Conservation (phyloP, 768 basidiomycete genomes). For the Boletus reticulatus region DNA sequence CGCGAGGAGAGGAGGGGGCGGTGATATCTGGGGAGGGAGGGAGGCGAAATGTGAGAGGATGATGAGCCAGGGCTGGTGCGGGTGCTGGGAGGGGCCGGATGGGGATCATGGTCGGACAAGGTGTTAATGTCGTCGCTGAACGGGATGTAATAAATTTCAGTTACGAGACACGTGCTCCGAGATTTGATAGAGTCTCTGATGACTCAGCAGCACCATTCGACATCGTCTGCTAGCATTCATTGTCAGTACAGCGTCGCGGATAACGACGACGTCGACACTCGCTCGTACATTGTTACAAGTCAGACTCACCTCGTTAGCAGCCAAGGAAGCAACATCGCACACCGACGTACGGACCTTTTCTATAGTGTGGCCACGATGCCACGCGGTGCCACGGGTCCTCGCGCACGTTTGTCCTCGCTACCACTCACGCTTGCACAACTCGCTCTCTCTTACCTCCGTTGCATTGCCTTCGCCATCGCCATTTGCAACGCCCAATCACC, state of each 20-base stretch:
- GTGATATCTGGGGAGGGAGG: constrained; percentile 4
- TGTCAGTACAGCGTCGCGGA: constrained; percentile 3
- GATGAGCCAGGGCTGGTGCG: background rate
- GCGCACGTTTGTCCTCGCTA: constrained; percentile 34
- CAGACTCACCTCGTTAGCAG: constrained; percentile 18
- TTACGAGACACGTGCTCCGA: constrained; percentile 36
- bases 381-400: constrained; percentile 34
- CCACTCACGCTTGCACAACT: constrained; percentile 9
- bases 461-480: constrained; percentile 8
- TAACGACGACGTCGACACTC: constrained; percentile 10
- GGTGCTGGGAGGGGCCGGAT: background rate
- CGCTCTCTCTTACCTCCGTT: constrained; percentile 6
- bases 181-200: constrained; percentile 22
- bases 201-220: constrained; percentile 28
- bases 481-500: constrained; percentile 22
- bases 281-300: background rate
- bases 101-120: background rate
- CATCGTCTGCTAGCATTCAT: background rate
- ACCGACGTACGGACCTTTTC: constrained; percentile 24
- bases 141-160: constrained; percentile 11
- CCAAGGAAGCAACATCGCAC: constrained; percentile 10
- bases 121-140: background rate
- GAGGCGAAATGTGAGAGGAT: background rate
- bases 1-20: background rate
- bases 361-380: constrained; percentile 22